Evolutionary conservation across 371 early-diverging fungal genomes (phyloP).

Genomic region (Basidiobolus meristosporus): DNA sequence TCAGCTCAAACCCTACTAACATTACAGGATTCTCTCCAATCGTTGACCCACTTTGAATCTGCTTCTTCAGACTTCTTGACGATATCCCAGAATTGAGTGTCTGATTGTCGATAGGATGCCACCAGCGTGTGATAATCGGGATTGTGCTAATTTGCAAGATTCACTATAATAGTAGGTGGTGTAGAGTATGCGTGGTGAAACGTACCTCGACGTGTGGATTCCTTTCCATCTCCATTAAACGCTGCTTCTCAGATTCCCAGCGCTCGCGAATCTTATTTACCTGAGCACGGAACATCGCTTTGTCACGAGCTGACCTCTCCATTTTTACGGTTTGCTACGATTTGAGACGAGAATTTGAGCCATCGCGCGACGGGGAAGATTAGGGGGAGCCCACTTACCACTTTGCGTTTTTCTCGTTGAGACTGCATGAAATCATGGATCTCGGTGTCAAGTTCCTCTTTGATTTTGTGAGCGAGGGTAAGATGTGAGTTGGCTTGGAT

Average conservation of each 20-base stretch:
- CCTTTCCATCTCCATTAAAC: not conserved
- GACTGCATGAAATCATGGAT: slow-evolving; percentile 13
- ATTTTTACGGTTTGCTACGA: slow-evolving; percentile 14
- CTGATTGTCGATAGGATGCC: slow-evolving; percentile 8
- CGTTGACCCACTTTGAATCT: slow-evolving; percentile 22
- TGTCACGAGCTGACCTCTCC: slow-evolving; percentile 16
- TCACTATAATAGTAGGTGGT: not conserved
- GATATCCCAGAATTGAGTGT: slow-evolving; percentile 19
- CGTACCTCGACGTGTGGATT: not conserved
- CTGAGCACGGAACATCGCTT: slow-evolving; percentile 9
- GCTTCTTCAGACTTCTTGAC: slow-evolving; percentile 16
- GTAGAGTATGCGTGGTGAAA: not conserved
- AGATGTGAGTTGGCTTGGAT: slow-evolving; percentile 16
- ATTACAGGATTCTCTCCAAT: slow-evolving; percentile 17
- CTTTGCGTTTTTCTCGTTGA: slow-evolving; percentile 19
- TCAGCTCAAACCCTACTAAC: slow-evolving; percentile 6
- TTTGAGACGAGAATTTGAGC: not conserved
- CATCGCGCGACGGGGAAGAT: not conserved
- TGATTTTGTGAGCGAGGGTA: slow-evolving; percentile 22
- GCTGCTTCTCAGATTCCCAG: not conserved
- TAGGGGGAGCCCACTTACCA: slow-evolving; percentile 5
- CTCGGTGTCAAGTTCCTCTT: slow-evolving; percentile 17
- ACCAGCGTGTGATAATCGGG: slow-evolving; percentile 13
- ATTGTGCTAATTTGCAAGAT: slow-evolving; percentile 12
- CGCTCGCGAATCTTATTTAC: slow-evolving; percentile 9